phyloP scores from a whole-genome alignment of 495 filamentous ascomycete species.

The Filosporella fistucella region DNA sequence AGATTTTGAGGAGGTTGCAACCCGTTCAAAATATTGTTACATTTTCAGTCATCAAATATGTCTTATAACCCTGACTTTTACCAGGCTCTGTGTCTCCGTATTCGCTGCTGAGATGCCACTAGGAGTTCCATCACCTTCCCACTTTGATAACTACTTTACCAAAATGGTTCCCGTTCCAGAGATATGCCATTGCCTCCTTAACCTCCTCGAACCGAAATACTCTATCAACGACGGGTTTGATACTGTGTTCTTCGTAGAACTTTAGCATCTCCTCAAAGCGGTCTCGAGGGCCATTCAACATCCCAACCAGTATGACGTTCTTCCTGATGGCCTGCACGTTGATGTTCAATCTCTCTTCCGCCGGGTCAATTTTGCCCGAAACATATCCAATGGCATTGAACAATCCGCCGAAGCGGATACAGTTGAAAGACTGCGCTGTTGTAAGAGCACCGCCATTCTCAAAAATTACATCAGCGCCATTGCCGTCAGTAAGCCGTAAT shows the following conservation, averaged over 20 bases:
- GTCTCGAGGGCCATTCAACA: conserved; percentile 30
- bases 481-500: conserved; percentile 28
- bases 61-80: too few species aligned
- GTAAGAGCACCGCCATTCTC: conserved; percentile 46
- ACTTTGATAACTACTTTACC: conserved; percentile 42
- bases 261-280: conserved; percentile 31
- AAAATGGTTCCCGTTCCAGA: conserved; percentile 37
- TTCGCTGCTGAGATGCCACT: too few species aligned
- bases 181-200: conserved; percentile 39
- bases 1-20: too few species aligned
- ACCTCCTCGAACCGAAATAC: conserved; percentile 34
- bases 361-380: conserved; percentile 39
- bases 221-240: conserved; percentile 32
- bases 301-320: conserved; percentile 33
- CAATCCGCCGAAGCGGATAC: conserved; percentile 36
- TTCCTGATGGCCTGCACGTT: conserved; percentile 32
- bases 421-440: conserved; percentile 33
- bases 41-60: too few species aligned
- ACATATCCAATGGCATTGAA: conserved; percentile 43
- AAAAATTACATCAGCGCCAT: conserved; percentile 42
- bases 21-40: too few species aligned
- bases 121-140: too few species aligned
- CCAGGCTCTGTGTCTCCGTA: too few species aligned
- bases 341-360: conserved; percentile 31
- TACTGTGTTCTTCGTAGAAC: conserved; percentile 29